Percentiles rank a stretch among this genome's conserved stretches.
These are phyloP conservation scores for Eremothecium cymbalariae DNA, from an alignment of 1,139 yeast species.

Conservation along the genomic window DNA sequence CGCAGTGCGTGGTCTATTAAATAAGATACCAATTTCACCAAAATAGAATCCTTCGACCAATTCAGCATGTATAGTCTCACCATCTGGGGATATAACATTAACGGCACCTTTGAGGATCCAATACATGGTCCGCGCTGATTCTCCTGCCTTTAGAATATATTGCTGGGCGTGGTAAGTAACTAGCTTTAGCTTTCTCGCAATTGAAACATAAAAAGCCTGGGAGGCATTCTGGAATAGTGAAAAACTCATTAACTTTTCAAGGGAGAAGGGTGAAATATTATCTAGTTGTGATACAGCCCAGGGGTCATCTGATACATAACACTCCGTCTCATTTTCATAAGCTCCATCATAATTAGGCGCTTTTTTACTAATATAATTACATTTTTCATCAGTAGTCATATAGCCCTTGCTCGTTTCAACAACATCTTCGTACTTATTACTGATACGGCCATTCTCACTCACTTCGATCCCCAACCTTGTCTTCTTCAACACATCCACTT, in stretches of 20 bases:
- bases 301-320: too few species aligned
- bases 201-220: conserved; percentile 48
- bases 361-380: too few species aligned
- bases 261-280: conserved; percentile 44
- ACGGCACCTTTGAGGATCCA: conserved; percentile 73
- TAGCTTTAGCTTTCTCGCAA: conserved; percentile 50
- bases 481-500: too few species aligned
- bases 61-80: conserved; percentile 66
- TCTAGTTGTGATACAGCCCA: too few species aligned
- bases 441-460: too few species aligned
- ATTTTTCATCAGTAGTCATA: too few species aligned
- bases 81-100: conserved; percentile 65
- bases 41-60: conserved; percentile 61
- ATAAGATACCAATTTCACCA: conserved; percentile 72
- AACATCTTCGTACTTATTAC: too few species aligned
- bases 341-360: too few species aligned
- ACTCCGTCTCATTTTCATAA: too few species aligned
- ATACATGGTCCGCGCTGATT: conserved; percentile 69
- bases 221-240: conserved; percentile 63
- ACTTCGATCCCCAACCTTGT: too few species aligned
- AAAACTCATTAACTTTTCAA: conserved; percentile 47
- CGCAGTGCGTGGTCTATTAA: conserved; percentile 69
- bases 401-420: too few species aligned
- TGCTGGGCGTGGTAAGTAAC: conserved; percentile 60
- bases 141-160: conserved; percentile 61